Base-by-base conservation (phyloP, 2,329 filamentous ascomycete species). In the Microsporum audouinii region DNA sequence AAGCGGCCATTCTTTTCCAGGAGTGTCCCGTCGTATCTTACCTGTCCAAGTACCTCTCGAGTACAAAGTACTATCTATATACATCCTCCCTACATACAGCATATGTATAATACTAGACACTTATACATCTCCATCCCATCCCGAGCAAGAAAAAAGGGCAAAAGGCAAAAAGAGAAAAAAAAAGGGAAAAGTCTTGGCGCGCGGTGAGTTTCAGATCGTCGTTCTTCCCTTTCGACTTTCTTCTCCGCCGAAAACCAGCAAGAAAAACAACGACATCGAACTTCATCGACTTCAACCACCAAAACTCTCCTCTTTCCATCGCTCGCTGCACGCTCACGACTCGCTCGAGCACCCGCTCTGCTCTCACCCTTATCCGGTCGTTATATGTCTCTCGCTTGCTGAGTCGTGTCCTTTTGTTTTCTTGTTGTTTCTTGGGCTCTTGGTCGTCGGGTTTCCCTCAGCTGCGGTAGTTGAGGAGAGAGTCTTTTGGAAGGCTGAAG, bases 141-240 rank as follows among this genome's bases (percentile, higher is more conserved):
- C 17, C 17, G 17, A 23, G 17, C 17, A 23, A 23, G 17, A 23
- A 23, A 23, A 23, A 23, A 23, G 17, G 17, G 17, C 17, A 23
- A 39, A 7, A 12, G 6, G 36, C 12, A 39, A 6, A 39, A 7
- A 39, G 36, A 39, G 12, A 39, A 7, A 12, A 39, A 12, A 6
- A 17, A 17, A 27, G 23, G 7, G n/a, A 10, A 3, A 51, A 29
- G 17, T 27, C 45, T 51, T 51, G 45, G 45, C 45, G 17, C 45
- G 45, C 45, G 45, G 45, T 51, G 45, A 51, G 45, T 51, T 51
- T 51, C 45, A 51, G 27, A 51, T 43, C 39, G 45, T 51, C 45
- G 45, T 36, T 56, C 31, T 38, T 33, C 53, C 53, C 31, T 34
- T 33, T 10, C 53, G 31, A 43, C 39, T 43, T n/a, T 43, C 17